These are phyloP conservation scores for Galerina marginata DNA, from an alignment of 768 basidiomycete genomes.

Conservation along the genomic window DNA sequence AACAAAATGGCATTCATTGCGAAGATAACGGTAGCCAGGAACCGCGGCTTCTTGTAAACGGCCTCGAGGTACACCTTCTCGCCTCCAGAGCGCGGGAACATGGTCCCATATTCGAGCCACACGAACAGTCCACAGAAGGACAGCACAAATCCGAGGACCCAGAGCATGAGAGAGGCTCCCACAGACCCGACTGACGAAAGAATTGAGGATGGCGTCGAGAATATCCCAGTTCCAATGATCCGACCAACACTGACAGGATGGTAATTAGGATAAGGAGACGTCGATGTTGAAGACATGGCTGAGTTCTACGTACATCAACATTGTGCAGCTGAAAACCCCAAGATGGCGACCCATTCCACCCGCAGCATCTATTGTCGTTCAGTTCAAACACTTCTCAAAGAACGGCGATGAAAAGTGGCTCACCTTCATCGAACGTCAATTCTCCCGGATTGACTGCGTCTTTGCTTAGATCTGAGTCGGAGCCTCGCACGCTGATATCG, in stretches of 20 bases:
- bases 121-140: slow-evolving; percentile 66
- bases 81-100: slow-evolving; percentile 66
- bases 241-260: slow-evolving; percentile 45
- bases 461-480: not conserved
- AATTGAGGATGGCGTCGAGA: slow-evolving; percentile 66
- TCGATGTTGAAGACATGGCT: not conserved
- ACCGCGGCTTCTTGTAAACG: slow-evolving; percentile 51
- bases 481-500: not conserved
- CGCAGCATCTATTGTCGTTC: slow-evolving; percentile 38
- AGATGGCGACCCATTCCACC: slow-evolving; percentile 65
- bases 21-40: slow-evolving; percentile 54
- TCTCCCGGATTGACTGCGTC: slow-evolving; percentile 42
- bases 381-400: not conserved
- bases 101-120: slow-evolving; percentile 68
- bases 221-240: slow-evolving; percentile 70
- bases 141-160: slow-evolving; percentile 64
- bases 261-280: not conserved
- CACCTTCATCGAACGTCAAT: slow-evolving; percentile 57
- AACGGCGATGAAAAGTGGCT: not conserved
- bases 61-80: slow-evolving; percentile 70
- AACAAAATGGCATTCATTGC: slow-evolving; percentile 51
- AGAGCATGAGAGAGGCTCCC: slow-evolving; percentile 66
- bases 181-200: slow-evolving; percentile 60
- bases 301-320: slow-evolving; percentile 47
- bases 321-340: slow-evolving; percentile 60